Evolutionary conservation across 805 yeast genomes (phyloP).

Genomic region (Cyberlindnera maclurae): DNA sequence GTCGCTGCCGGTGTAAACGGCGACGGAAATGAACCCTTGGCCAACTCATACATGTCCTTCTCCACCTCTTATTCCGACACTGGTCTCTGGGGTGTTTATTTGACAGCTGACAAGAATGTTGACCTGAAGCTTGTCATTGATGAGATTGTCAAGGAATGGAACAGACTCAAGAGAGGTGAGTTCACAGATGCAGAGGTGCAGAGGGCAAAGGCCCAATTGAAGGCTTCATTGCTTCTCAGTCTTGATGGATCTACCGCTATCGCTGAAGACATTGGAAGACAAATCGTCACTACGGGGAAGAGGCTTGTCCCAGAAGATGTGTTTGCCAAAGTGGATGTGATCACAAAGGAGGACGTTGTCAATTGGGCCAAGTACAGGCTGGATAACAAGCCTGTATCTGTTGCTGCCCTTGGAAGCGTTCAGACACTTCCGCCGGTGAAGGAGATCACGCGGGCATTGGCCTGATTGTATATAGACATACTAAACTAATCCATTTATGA

Average conservation of each 20-base stretch:
- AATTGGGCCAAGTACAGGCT: constrained; percentile 84
- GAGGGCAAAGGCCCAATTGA: constrained; percentile 89
- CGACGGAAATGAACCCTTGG: constrained; percentile 56
- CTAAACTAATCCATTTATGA: too few relatives aligned
- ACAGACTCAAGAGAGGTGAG: constrained; percentile 69
- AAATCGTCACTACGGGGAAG: constrained; percentile 86
- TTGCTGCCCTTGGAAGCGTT: constrained; percentile 88
- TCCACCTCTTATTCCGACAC: constrained; percentile 96
- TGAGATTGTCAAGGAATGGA: constrained; percentile 83
- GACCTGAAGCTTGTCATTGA: constrained; percentile 62
- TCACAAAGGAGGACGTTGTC: constrained; percentile 72
- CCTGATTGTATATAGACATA: constrained; percentile 4
- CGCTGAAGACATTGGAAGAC: constrained; percentile 98
- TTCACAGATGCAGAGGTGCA: constrained; percentile 81
- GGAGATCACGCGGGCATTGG: constrained; percentile 42
- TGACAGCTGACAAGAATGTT: constrained; percentile 65
- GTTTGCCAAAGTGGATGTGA: constrained; percentile 60
- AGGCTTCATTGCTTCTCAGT: constrained; percentile 83
- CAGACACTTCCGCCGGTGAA: constrained; percentile 60
- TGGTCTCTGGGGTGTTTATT: constrained; percentile 95
- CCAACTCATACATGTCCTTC: constrained; percentile 94
- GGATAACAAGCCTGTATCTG: constrained; percentile 71
- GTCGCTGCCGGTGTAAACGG: constrained; percentile 51
- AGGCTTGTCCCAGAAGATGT: constrained; percentile 41
- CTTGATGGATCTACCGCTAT: constrained; percentile 93